Base-by-base conservation (phyloP, 306 rosid species). In the Vigna angularis region DNA sequence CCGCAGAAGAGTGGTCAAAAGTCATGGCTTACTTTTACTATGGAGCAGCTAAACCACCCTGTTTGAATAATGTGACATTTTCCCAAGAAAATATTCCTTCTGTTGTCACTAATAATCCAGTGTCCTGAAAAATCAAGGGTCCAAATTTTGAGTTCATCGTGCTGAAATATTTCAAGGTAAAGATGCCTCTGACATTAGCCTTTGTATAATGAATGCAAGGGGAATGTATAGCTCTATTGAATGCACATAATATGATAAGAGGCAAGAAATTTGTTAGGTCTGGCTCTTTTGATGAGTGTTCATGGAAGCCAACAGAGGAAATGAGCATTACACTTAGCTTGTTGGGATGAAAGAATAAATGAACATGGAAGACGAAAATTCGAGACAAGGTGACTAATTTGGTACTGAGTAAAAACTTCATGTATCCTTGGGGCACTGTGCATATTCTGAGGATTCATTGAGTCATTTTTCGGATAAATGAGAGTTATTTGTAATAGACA, bases 1-100 rank as follows among this genome's bases (percentile, higher is more conserved):
- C 44, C 72, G 98, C 89, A 62, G 97, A 94, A 24, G 98, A 94
- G 76, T 77, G 88, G 79, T 92, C 98, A 42, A 91, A 95, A 79
- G 86, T 92, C 59, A 95, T 92, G 98, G 97, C 98, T 20, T 90
- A 81, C 89, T 95, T 88, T 61, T 92, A 90, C 80, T 90, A 82
- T 42, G 95, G 98, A 16, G 97, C 96, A 73, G 91, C 90, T 66
- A 89, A 88, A 66, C 98, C 97, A 18, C 50, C 88, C 48, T 90
- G 88, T 83, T 87, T 92, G 77, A 85, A 80, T 71, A 72, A 44
- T 79, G 62, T 55, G 55, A 66, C 70, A 70, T 82, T 80, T 72
- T 45, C 57, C 69, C 87, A 89, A 80, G 97, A 90, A 83, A 82
- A 74, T 45, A 81, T 92, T 64, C 97, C 97, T 67, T 83, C 92